Conservation (phyloP, 2,329 filamentous ascomycete genomes). For the Cladosporium oxysporum region DNA sequence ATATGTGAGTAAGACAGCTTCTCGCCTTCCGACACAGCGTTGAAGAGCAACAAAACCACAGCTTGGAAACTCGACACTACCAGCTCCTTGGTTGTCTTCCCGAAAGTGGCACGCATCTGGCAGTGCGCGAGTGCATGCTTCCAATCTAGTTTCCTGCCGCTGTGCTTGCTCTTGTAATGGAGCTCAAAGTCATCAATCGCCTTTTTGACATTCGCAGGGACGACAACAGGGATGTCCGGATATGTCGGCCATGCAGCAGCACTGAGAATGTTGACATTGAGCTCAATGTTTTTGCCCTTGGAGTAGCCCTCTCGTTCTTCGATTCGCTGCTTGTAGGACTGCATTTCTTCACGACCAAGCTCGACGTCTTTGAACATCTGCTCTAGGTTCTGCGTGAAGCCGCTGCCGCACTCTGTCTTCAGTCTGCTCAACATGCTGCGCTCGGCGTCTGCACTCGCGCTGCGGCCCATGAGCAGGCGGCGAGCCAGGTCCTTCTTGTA, state of each 20-base stretch:
- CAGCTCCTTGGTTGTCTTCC: slow-evolving; percentile 80
- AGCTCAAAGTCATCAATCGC: slow-evolving; percentile 78
- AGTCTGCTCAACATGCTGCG: slow-evolving; percentile 91
- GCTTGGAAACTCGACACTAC: slow-evolving; percentile 91
- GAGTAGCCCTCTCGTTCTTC: slow-evolving; percentile 51
- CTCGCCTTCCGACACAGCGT: slow-evolving; percentile 63
- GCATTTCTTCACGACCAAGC: slow-evolving; percentile 87
- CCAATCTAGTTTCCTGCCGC: slow-evolving; percentile 82
- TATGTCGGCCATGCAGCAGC: slow-evolving; percentile 92
- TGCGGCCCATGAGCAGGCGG: slow-evolving; percentile 84
- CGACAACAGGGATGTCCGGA: slow-evolving; percentile 70
- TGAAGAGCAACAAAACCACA: slow-evolving; percentile 87
- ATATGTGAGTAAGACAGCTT: slow-evolving; percentile 76
- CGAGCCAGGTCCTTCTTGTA: slow-evolving; percentile 97
- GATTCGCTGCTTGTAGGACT: slow-evolving; percentile 73
- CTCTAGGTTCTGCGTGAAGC: slow-evolving; percentile 95
- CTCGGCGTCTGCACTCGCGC: slow-evolving; percentile 92
- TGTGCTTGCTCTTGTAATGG: slow-evolving; percentile 89
- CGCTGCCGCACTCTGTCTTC: slow-evolving; percentile 89
- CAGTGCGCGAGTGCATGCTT: slow-evolving; percentile 93
- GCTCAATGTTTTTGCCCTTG: slow-evolving; percentile 63
- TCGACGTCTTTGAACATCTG: slow-evolving; percentile 99
- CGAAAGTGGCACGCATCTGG: slow-evolving; percentile 77
- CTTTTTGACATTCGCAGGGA: slow-evolving; percentile 74
- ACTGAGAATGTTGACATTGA: slow-evolving; percentile 88